These are phyloP conservation scores for Aspergillus olivimuriae DNA, from an alignment of 495 filamentous ascomycete species.

Conservation along the genomic window DNA sequence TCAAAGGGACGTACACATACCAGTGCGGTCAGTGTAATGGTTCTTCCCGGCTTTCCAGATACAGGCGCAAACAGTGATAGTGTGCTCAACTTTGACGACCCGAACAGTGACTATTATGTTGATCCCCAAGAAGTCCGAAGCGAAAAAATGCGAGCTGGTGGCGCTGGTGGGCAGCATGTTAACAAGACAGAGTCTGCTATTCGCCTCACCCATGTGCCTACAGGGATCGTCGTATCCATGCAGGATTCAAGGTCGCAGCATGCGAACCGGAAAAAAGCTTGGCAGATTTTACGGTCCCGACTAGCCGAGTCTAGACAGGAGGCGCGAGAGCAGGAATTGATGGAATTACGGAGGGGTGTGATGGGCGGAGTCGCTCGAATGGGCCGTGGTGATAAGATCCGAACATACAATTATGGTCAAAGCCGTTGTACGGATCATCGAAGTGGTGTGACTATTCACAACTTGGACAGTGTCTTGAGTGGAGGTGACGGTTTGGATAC, in stretches of 20 bases:
- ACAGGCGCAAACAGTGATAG: slow-evolving; percentile 40
- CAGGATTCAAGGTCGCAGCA: slow-evolving; percentile 91
- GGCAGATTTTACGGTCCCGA: slow-evolving; percentile 75
- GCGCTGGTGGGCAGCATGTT: slow-evolving; percentile 94
- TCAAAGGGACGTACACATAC: slow-evolving; percentile 87
- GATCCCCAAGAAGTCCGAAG: slow-evolving; percentile 76
- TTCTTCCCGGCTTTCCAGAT: slow-evolving; percentile 78
- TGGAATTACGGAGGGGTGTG: slow-evolving; percentile 63
- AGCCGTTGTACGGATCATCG: slow-evolving; percentile 92
- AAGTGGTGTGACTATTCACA: slow-evolving; percentile 73
- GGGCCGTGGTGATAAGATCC: slow-evolving; percentile 85
- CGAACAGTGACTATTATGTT: slow-evolving; percentile 83
- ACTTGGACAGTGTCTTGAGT: slow-evolving; percentile 72
- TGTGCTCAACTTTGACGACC: slow-evolving; percentile 66
- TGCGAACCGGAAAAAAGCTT: slow-evolving; percentile 78
- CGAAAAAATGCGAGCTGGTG: slow-evolving; percentile 87
- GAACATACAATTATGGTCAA: slow-evolving; percentile 94
- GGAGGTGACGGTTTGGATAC: slow-evolving; percentile 65
- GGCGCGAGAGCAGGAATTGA: slow-evolving; percentile 76
- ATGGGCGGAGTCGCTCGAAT: slow-evolving; percentile 71
- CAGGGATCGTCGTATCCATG: slow-evolving; percentile 76
- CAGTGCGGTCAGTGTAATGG: slow-evolving; percentile 83
- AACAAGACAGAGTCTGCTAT: slow-evolving; percentile 97
- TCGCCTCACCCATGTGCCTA: slow-evolving; percentile 86
- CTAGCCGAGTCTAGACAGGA: slow-evolving; percentile 76